phyloP scores from a whole-genome alignment of 805 yeast species.

The Teunomyces lycoperdinae region DNA sequence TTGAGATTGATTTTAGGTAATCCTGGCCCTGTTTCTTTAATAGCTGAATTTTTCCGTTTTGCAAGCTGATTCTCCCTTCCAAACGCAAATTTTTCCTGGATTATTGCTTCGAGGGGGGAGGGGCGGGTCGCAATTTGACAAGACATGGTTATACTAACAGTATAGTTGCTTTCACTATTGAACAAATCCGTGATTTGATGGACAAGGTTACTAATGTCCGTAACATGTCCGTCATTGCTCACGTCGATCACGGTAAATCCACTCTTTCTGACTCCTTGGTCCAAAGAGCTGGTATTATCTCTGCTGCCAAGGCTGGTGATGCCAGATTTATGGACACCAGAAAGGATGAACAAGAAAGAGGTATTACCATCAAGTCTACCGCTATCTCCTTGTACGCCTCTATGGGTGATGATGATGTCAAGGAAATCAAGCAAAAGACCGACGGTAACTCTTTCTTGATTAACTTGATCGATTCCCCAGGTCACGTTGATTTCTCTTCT shows the following conservation, averaged over 20 bases:
- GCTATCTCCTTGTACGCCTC: conserved; percentile 95
- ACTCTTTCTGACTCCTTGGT: conserved; percentile 99
- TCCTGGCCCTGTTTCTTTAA: too few relatives aligned
- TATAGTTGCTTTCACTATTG: conserved; percentile 50
- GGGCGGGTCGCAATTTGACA: neutral
- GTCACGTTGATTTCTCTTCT: conserved; percentile 99
- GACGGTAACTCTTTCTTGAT: conserved; percentile 93
- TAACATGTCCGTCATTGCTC: conserved; percentile 99
- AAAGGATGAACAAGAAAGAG: conserved; percentile 99
- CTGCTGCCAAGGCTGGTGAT: conserved; percentile 99
- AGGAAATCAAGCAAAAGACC: conserved; percentile 89
- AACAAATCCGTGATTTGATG: conserved; percentile 97
- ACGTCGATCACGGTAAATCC: conserved; percentile 99
- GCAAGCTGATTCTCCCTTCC: neutral
- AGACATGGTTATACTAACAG: conserved; percentile 24
- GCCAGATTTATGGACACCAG: conserved; percentile 99
- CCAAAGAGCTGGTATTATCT: conserved; percentile 98
- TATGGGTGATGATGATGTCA: conserved; percentile 79
- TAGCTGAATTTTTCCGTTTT: too few relatives aligned
- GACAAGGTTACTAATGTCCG: conserved; percentile 99
- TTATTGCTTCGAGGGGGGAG: neutral
- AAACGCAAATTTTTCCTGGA: neutral
- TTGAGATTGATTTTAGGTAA: too few relatives aligned
- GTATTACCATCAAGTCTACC: conserved; percentile 98
- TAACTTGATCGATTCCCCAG: conserved; percentile 99